A percentile compares a stretch with the other conserved stretches of the same genome.
Conservation (phyloP, 192 early-diverging fungal species). For the Helicostylum pulchrum region DNA sequence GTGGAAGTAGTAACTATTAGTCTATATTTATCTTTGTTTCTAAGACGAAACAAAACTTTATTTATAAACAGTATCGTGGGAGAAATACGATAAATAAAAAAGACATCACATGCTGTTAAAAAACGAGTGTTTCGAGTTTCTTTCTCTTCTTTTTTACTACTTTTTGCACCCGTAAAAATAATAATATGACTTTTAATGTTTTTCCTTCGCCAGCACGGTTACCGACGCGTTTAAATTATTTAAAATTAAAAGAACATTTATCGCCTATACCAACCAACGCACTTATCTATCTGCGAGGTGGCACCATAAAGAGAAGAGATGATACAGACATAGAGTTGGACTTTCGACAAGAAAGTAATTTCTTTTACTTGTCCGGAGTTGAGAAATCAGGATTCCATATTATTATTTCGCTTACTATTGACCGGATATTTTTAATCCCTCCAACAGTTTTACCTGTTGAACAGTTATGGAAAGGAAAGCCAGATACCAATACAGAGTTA, state of each 20-base stretch:
- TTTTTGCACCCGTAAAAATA: background rate
- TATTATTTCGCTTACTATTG: conserved; percentile 64
- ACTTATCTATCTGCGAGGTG: conserved; percentile 39
- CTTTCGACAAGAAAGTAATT: conserved; percentile 87
- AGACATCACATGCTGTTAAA: background rate
- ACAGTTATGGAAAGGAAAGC: conserved; percentile 81
- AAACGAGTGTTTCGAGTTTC: background rate
- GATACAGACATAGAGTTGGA: conserved; percentile 58
- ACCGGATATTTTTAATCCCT: conserved; percentile 63
- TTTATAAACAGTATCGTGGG: background rate
- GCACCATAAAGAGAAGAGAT: conserved; percentile 53
- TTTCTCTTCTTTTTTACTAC: background rate
- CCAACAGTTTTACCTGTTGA: conserved; percentile 65
- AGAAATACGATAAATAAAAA: background rate
- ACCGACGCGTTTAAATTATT: conserved; percentile 29
- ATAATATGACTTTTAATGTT: background rate
- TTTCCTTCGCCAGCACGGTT: background rate
- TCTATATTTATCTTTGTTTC: too few species aligned
- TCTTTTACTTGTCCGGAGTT: conserved; percentile 81
- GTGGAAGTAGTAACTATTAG: too few species aligned
- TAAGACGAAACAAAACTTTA: background rate
- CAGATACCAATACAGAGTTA: conserved; percentile 56
- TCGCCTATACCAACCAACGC: background rate
- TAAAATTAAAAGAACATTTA: conserved; percentile 16
- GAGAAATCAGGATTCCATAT: conserved; percentile 73